Evolutionary conservation across 345 rosid species (phyloP).

Genomic region (Geranium brycei): DNA sequence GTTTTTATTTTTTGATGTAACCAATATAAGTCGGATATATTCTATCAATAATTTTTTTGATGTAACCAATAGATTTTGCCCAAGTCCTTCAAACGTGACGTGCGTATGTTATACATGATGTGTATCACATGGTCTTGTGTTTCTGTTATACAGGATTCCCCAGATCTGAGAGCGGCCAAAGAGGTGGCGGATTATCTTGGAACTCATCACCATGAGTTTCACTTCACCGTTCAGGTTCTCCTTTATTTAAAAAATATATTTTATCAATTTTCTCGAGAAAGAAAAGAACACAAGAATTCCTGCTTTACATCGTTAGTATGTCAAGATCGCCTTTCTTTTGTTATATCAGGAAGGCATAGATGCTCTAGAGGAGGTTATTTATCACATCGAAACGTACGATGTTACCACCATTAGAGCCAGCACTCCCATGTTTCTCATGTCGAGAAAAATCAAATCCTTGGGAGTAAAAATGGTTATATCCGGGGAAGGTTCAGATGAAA

Average conservation of each 20-base stretch:
- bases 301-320: too few relatives aligned
- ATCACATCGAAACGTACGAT: slow-evolving; percentile 82
- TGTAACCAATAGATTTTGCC: too few relatives aligned
- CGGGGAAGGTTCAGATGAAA: slow-evolving; percentile 92
- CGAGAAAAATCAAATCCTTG: slow-evolving; percentile 78
- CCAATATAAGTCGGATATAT: too few relatives aligned
- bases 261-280: background rate
- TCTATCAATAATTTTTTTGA: too few relatives aligned
- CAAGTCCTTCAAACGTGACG: too few relatives aligned
- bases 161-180: slow-evolving; percentile 72
- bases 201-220: slow-evolving; percentile 88
- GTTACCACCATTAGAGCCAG: slow-evolving; percentile 86
- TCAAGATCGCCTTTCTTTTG: background rate
- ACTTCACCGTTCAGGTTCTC: slow-evolving; percentile 71
- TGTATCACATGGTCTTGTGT: background rate
- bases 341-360: slow-evolving; percentile 63
- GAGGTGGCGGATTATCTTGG: slow-evolving; percentile 88
- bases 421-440: slow-evolving; percentile 87
- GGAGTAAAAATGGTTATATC: slow-evolving; percentile 98
- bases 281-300: too few relatives aligned
- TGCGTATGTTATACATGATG: too few relatives aligned
- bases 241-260: too few relatives aligned
- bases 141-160: slow-evolving; percentile 45
- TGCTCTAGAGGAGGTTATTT: slow-evolving; percentile 88
- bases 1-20: too few relatives aligned